These are phyloP conservation scores for Trichoderma reesei DNA, from an alignment of 495 filamentous ascomycete species.

Conservation along the genomic window DNA sequence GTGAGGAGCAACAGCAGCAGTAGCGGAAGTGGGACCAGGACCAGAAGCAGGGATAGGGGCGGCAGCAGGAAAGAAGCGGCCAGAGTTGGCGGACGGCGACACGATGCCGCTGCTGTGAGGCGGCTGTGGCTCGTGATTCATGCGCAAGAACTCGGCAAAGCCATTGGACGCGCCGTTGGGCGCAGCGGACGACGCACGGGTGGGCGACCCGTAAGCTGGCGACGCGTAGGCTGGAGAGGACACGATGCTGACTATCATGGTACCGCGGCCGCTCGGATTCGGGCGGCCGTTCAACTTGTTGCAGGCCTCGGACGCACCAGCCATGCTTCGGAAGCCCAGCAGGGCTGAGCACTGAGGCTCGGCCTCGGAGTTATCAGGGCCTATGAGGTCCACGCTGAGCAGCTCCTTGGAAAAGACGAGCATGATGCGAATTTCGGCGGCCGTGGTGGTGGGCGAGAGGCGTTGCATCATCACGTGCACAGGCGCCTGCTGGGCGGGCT, in stretches of 20 bases:
- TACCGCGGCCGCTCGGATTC: conserved; percentile 62
- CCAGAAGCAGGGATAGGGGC: too few species aligned
- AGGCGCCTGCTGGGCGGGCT: neutral
- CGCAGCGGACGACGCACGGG: conserved; percentile 6
- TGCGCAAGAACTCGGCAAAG: conserved; percentile 43
- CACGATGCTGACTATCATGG: conserved; percentile 70
- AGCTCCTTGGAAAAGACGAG: conserved; percentile 79
- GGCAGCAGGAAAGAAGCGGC: conserved; percentile 33
- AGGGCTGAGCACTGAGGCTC: conserved; percentile 64
- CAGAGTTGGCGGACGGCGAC: conserved; percentile 47
- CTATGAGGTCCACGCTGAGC: conserved; percentile 61
- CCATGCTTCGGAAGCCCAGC: conserved; percentile 59
- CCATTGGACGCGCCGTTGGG: conserved; percentile 17
- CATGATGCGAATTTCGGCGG: conserved; percentile 69
- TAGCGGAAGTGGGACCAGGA: too few species aligned
- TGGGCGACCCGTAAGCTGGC: conserved; percentile 17
- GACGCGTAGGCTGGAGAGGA: conserved; percentile 33
- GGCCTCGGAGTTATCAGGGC: conserved; percentile 56
- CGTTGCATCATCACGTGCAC: conserved; percentile 52
- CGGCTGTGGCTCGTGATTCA: neutral
- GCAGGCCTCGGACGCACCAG: conserved; percentile 68
- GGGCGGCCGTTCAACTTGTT: conserved; percentile 70
- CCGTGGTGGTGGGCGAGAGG: conserved; percentile 61
- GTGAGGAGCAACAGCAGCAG: too few species aligned
- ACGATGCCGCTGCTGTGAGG: conserved; percentile 53